A percentile compares a stretch with the other conserved stretches of the same genome.
Conservation (phyloP, 176 grass and related monocot genomes). For the Pontederia crassipes region DNA sequence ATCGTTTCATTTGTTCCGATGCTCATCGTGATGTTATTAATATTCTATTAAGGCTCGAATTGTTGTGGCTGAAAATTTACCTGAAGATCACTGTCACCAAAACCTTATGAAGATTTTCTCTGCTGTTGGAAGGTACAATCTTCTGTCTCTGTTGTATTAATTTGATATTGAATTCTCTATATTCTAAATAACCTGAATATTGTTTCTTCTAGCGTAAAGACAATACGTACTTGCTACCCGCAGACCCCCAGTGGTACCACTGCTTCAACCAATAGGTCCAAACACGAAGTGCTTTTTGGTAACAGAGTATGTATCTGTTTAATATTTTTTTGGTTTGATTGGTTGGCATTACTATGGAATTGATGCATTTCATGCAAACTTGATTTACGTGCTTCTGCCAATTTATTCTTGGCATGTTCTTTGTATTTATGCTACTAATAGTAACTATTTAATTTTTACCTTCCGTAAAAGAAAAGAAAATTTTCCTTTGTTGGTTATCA, state of each 20-base stretch:
- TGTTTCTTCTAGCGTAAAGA: conserved; percentile 63
- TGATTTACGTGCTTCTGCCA: too few species aligned
- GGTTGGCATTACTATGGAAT: too few species aligned
- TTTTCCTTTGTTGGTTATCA: not conserved
- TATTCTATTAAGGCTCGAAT: conserved; percentile 56
- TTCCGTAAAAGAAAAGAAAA: too few species aligned
- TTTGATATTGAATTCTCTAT: not conserved
- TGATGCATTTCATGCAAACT: not conserved
- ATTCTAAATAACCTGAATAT: conserved; percentile 5
- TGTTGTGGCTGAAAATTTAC: conserved; percentile 93
- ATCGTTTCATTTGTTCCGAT: conserved; percentile 6
- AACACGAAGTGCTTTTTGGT: conserved; percentile 94
- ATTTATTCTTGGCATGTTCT: too few species aligned
- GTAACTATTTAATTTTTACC: too few species aligned
- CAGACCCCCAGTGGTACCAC: conserved; percentile 72
- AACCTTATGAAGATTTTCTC: conserved; percentile 99
- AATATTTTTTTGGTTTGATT: too few species aligned
- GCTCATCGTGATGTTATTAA: conserved; percentile 10
- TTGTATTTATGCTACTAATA: too few species aligned
- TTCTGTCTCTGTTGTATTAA: not conserved
- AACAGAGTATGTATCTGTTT: conserved; percentile 57
- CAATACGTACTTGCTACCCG: conserved; percentile 95
- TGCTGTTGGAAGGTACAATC: conserved; percentile 68
- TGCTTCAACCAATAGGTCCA: conserved; percentile 70
- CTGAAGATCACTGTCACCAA: conserved; percentile 98